Conservation (phyloP, 2,329 filamentous ascomycete genomes). For the Cordyceps fumosorosea region DNA sequence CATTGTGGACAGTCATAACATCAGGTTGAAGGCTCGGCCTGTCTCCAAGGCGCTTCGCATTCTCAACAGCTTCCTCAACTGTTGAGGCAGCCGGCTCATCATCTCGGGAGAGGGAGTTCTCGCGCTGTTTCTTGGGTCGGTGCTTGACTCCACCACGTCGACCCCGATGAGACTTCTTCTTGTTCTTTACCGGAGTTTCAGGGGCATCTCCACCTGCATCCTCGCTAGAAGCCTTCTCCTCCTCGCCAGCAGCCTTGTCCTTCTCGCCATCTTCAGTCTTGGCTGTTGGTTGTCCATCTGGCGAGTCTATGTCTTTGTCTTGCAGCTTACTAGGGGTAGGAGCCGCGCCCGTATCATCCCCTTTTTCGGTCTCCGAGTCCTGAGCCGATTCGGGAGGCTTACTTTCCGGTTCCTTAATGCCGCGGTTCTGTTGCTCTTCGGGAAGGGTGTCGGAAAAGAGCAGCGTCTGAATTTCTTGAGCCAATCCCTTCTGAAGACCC, state of each 20-base stretch:
- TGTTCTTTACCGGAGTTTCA: constrained; percentile 43
- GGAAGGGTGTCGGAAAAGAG: constrained; percentile 6
- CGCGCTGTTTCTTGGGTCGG: constrained; percentile 50
- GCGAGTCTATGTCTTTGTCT: not conserved
- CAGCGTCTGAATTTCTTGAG: constrained; percentile 3
- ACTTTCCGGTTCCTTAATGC: not conserved
- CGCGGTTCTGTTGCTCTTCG: not conserved
- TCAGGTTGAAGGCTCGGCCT: constrained; percentile 53
- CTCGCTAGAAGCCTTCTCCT: constrained; percentile 10
- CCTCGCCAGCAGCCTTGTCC: constrained; percentile 6
- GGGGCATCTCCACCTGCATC: constrained; percentile 8
- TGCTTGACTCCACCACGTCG: constrained; percentile 66
- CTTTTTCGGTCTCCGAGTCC: not conserved
- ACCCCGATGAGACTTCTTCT: constrained; percentile 64
- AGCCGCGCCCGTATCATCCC: not conserved
- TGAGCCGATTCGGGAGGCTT: too few species aligned
- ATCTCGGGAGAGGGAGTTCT: constrained; percentile 43
- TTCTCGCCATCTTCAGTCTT: not conserved
- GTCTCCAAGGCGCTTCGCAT: constrained; percentile 51
- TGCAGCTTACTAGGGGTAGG: not conserved
- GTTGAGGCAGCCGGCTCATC: constrained; percentile 39
- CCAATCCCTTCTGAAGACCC: constrained; percentile 22
- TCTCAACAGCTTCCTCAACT: constrained; percentile 56
- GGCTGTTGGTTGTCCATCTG: not conserved
- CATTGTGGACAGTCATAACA: constrained; percentile 48